Conservation (phyloP, 352 stramenopile species). For the Globisporangium radiosum region DNA sequence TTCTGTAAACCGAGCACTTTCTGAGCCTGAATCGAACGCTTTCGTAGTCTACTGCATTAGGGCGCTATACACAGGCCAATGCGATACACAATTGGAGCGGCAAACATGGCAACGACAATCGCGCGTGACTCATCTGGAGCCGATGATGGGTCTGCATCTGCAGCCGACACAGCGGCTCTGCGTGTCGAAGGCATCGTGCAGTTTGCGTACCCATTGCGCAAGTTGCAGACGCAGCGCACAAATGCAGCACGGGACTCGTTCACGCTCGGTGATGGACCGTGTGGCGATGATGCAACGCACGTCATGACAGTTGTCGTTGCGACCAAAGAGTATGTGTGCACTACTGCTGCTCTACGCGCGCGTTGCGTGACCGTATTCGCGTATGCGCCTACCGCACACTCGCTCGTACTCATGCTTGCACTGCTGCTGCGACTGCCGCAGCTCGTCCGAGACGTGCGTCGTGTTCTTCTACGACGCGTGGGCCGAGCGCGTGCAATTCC, state of each 20-base stretch:
- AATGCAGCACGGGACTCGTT: conserved; percentile 19
- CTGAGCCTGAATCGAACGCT: too few relatives aligned
- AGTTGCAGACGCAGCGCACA: conserved; percentile 10
- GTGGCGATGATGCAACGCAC: conserved; percentile 36
- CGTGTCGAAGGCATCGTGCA: conserved; percentile 39
- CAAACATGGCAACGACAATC: too few relatives aligned
- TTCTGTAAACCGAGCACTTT: too few relatives aligned
- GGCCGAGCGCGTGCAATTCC: conserved; percentile 46
- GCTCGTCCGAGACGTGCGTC: conserved; percentile 38
- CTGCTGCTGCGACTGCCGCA: conserved; percentile 7
- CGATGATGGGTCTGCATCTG: not conserved
- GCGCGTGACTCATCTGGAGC: too few relatives aligned
- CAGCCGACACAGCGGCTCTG: conserved; percentile 7
- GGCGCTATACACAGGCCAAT: too few relatives aligned
- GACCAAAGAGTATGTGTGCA: conserved; percentile 14
- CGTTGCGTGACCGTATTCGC: not conserved
- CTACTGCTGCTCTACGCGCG: not conserved
- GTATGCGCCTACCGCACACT: not conserved
- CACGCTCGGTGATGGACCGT: conserved; percentile 51
- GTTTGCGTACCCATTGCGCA: conserved; percentile 54
- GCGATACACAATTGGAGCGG: too few relatives aligned
- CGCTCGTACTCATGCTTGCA: too few relatives aligned
- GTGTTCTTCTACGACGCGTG: conserved; percentile 78
- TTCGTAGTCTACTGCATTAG: too few relatives aligned
- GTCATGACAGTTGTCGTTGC: conserved; percentile 50